Evolutionary conservation across 169 alveolate genomes (phyloP).

Genomic region (Plasmodium cynomolgi): DNA sequence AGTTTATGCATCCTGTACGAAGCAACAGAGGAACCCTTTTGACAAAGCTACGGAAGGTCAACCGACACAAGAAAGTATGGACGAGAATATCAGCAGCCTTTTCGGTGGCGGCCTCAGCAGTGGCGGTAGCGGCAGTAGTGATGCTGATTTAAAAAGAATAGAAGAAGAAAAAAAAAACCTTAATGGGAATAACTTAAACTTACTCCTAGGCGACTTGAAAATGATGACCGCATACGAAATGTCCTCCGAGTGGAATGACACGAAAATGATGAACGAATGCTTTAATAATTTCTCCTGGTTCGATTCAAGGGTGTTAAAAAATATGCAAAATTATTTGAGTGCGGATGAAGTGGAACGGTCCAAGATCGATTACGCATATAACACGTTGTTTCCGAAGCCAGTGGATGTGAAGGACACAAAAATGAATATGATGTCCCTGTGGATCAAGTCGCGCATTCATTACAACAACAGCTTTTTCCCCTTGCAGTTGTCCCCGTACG

Average conservation of each 20-base stretch:
- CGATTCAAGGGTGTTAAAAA: constrained; percentile 74
- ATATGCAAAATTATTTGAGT: constrained; percentile 75
- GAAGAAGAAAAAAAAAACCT: constrained; percentile 57
- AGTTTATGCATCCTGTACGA: background rate
- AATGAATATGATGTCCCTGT: constrained; percentile 77
- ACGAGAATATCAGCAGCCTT: background rate
- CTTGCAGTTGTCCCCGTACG: constrained; percentile 52
- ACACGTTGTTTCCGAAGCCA: constrained; percentile 79
- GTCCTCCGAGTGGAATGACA: constrained; percentile 82
- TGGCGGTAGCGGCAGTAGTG: background rate
- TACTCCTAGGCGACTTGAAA: constrained; percentile 76
- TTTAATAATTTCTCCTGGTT: constrained; percentile 79
- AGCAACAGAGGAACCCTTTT: background rate
- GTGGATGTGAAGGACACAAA: constrained; percentile 74
- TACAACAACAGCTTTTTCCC: constrained; percentile 64
- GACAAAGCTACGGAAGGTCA: background rate
- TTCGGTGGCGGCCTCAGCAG: background rate
- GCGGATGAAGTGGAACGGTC: constrained; percentile 76
- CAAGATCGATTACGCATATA: constrained; percentile 79
- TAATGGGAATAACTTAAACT: constrained; percentile 56
- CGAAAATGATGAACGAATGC: constrained; percentile 76
- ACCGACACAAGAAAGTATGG: background rate
- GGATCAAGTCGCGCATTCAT: constrained; percentile 82
- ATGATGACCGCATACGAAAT: constrained; percentile 78
- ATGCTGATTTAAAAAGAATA: constrained; percentile 24